A percentile compares a stretch with the other conserved stretches of the same genome.
These are phyloP conservation scores for Malassezia slooffiae DNA, from an alignment of 1,284 basidiomycete genomes.

Conservation along the genomic window DNA sequence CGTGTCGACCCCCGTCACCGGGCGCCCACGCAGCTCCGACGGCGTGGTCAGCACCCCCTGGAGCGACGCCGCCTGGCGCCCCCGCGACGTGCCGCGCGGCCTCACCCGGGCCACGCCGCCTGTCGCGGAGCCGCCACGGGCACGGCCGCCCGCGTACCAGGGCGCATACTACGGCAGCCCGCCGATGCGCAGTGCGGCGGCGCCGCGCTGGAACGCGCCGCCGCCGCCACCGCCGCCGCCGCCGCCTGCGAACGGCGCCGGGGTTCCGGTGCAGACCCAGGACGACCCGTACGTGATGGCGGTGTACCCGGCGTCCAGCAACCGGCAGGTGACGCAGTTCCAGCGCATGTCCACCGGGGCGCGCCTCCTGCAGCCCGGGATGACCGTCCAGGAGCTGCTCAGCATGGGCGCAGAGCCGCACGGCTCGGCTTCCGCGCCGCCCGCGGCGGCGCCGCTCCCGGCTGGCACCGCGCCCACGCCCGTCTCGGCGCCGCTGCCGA, in stretches of 20 bases:
- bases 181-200: not conserved
- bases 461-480: no score
- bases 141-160: no score
- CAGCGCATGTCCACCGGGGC: slow-evolving; percentile 21
- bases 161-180: no score
- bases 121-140: no score
- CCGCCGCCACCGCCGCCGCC: not conserved
- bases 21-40: no score
- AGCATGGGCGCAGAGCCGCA: not conserved
- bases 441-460: no score
- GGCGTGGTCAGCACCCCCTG: not conserved
- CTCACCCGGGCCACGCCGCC: not conserved
- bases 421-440: not conserved
- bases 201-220: slow-evolving; percentile 1
- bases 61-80: not conserved
- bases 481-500: no score
- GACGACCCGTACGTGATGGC: slow-evolving; percentile 34
- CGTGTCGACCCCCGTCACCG: slow-evolving; percentile 28
- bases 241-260: no score
- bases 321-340: slow-evolving; percentile 35
- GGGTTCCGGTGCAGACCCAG: slow-evolving; percentile 12
- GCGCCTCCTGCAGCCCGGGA: slow-evolving; percentile 31
- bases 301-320: slow-evolving; percentile 34
- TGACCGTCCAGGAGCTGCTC: slow-evolving; percentile 38
- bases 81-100: not conserved